Evolutionary conservation across 108 stramenopile species (phyloP), one percentile per base, ranked within the genome.

Genomic region (Aureococcus anophagefferens): DNA sequence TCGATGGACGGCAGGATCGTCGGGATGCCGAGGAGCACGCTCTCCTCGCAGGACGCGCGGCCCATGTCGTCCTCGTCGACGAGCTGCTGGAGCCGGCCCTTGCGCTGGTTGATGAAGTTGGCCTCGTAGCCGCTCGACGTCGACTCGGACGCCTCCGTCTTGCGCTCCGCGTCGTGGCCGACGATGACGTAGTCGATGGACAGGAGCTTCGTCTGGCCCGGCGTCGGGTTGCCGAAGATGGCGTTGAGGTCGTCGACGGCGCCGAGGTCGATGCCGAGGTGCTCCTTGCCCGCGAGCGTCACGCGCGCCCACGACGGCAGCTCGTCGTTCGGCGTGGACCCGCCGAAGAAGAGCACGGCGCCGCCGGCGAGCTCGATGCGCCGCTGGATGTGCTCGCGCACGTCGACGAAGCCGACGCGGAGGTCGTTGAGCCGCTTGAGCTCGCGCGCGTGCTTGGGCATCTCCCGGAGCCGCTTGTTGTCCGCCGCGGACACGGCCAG

Each of bases 101-200:
- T 69, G 30, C 69, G 68, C 46, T 75, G 76, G 4, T 74, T 46
- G 46, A 80, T 80, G 77, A 77, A 80, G 64, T 80, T 80, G 5
- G 76, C 33, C 33, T 68, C 76, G 63, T 72, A 80, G 13, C 79
- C 79, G 35, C 67, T 69, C 4, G 68, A 29, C 25, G 79, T 79
- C 65, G 63, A 44, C 64, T 77, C 79, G 33, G 77, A 67, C n/a
- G 66, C 46, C 21, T 69, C 69, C 21, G 79, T 80, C 30, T 36
- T 40, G 35, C 68, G 72, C 74, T 80, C 79, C 25, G 73, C 68
- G 68, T 79, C 79, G 59, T 79, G 79, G 21, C 66, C 77, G 37
- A 77, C 45, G 16, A 79, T 67, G 37, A 67, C 59, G 36, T 74
- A 74, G 14, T 35, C 21, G 31, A 79, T 68, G 21, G 70, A 30